phyloP scores from a whole-genome alignment of 2,329 filamentous ascomycete species.

The Helminthosporium solani region DNA sequence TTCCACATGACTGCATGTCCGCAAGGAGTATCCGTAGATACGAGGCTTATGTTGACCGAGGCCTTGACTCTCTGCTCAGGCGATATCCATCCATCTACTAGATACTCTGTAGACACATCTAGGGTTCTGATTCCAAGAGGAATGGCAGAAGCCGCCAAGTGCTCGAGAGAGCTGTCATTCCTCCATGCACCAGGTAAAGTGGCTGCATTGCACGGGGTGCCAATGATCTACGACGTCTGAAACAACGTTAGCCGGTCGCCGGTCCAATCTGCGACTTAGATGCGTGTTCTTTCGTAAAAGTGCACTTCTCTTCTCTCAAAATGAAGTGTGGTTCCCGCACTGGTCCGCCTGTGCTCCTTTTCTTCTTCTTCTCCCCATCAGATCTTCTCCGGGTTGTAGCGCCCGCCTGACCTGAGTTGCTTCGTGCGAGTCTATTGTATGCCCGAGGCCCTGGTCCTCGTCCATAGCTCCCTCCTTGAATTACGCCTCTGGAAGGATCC shows the following conservation, averaged over 20 bases:
- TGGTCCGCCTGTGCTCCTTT: neutral
- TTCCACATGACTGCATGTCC: too few species aligned
- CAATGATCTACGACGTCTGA: neutral
- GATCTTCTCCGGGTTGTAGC: too few species aligned
- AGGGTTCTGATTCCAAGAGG: too few species aligned
- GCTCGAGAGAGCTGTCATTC: neutral
- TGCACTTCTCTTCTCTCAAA: neutral
- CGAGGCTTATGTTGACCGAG: too few species aligned
- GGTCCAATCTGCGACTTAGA: neutral
- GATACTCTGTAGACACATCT: too few species aligned
- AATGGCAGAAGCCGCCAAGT: too few species aligned
- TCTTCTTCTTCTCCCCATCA: neutral
- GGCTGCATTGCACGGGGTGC: neutral
- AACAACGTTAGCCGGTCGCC: slow-evolving; percentile 1
- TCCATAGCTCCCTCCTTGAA: slow-evolving; percentile 9
- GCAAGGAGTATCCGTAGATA: too few species aligned
- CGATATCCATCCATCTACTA: too few species aligned
- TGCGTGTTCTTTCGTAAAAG: neutral
- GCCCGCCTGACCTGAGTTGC: neutral
- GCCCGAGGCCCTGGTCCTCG: neutral
- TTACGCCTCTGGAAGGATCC: slow-evolving; percentile 9
- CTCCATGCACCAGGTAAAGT: neutral
- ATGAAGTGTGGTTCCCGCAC: neutral
- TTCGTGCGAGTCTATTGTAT: neutral
- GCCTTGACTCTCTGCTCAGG: too few species aligned